Evolutionary conservation across 2,329 filamentous ascomycete species (phyloP), one percentile per base, ranked within the genome.

Genomic region (Colletotrichum gloeosporioides): DNA sequence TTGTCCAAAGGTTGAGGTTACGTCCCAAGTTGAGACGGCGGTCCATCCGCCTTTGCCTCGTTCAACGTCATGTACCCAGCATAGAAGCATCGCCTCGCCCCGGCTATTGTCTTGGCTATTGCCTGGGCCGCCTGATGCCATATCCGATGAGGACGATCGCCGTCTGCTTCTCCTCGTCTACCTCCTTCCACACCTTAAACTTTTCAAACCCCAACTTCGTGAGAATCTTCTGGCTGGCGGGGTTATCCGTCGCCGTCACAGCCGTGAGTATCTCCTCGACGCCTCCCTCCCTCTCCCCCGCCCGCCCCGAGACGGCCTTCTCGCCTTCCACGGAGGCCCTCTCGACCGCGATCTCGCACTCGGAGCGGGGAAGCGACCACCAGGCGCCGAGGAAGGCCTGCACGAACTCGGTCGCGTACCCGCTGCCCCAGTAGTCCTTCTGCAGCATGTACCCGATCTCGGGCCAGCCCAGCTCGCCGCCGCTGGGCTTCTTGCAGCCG

Each of bases 391-490:
- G 76, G 69, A 89, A 89, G 2, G 82, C 90, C 68, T 77, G 82
- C 49, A 92, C 75, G 61, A 92, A 89, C 82, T 93, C 91, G 2
- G 89, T 91, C 39, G 88, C 90, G 78, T 90, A 88, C 6, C 91
- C 91, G 53, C 85, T 86, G 8, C 90, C 89, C 91, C 91, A 93
- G 70, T 83, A 79, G 78, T 89, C 87, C 72, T 84, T 86, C 64
- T 86, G 83, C 68, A 93, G 82, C 84, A 92, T 87, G 81, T 93
- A 93, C 27, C 91, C 91, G 31, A 92, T 71, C 79, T 89, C 90
- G 2, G 91, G 90, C 90, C 90, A 92, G 64, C 89, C 90, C 22
- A 87, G 80, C 69, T 82, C 78, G 75, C 84, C 83, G 34, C 77
- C 65, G 49, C 79, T 65, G 73, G 77, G 78, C 77, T 88, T 85